phyloP scores from a whole-genome alignment of 2,329 filamentous ascomycete genomes.

The Claviceps africana region DNA sequence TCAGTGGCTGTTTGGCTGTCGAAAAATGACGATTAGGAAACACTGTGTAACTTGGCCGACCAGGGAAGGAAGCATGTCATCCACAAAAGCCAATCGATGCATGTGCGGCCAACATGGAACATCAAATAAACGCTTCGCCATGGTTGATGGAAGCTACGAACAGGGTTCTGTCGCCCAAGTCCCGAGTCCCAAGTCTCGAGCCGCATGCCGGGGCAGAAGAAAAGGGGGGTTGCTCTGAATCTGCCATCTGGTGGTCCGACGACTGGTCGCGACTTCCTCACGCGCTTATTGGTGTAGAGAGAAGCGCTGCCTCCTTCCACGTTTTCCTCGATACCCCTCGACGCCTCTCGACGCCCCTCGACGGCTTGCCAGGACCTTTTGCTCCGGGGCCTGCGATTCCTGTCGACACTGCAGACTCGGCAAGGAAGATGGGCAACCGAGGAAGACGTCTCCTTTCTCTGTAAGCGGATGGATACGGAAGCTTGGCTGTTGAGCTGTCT shows the following conservation, averaged over 20 bases:
- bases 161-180: not conserved
- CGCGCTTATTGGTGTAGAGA: not conserved
- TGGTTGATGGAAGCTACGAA: not conserved
- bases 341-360: not conserved
- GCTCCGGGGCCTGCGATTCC: not conserved
- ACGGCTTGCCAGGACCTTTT: not conserved
- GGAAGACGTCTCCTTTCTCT: not conserved
- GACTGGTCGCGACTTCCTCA: not conserved
- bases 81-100: not conserved
- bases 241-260: not conserved
- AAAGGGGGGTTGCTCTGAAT: not conserved
- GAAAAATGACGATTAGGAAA: constrained; percentile 1
- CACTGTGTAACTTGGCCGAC: not conserved
- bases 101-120: not conserved
- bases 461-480: not conserved
- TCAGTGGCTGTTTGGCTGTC: not conserved
- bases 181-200: not conserved
- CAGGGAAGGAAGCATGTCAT: not conserved
- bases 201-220: too few relatives aligned
- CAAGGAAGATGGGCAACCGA: too few relatives aligned
- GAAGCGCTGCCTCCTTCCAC: not conserved
- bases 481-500: not conserved
- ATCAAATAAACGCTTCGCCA: not conserved
- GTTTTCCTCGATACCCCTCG: not conserved
- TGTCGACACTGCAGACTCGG: not conserved